Evolutionary conservation across 371 early-diverging fungal species (phyloP).

Genomic region (Parasitella parasitica): DNA sequence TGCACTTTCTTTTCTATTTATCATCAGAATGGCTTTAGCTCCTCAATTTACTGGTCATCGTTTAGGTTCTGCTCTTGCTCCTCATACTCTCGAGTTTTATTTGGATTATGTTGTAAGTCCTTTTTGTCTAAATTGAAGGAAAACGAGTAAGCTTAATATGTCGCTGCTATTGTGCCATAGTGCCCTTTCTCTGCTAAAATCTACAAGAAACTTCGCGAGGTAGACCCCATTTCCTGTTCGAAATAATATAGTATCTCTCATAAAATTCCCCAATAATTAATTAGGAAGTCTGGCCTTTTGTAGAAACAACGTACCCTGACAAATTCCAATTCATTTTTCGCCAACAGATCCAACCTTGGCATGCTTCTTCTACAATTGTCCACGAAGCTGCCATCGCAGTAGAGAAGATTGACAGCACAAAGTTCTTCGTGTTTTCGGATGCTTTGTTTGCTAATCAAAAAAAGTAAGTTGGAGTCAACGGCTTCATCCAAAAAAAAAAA

Average conservation of each 20-base stretch:
- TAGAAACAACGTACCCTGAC: constrained; percentile 49
- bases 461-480: constrained; percentile 36
- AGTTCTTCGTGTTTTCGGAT: constrained; percentile 60
- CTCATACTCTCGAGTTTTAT: constrained; percentile 62
- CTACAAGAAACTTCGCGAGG: constrained; percentile 53
- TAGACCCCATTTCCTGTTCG: constrained; percentile 2
- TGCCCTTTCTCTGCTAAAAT: constrained; percentile 67
- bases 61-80: constrained; percentile 48
- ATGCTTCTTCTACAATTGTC: constrained; percentile 70
- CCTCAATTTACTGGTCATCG: constrained; percentile 61
- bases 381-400: constrained; percentile 86
- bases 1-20: neutral
- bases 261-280: neutral
- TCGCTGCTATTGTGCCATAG: constrained; percentile 24
- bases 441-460: constrained; percentile 61
- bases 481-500: neutral
- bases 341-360: constrained; percentile 88
- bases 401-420: constrained; percentile 55
- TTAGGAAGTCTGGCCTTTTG: constrained; percentile 59
- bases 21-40: constrained; percentile 40
- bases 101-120: constrained; percentile 63
- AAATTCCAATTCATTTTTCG: constrained; percentile 67
- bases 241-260: too few relatives aligned
- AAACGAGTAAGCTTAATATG: neutral
- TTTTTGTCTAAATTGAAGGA: constrained; percentile 9